A percentile compares a stretch with the other conserved stretches of the same genome.
These are phyloP conservation scores for Solanum clarkiae DNA, from an alignment of 257 asterid genomes.

Conservation along the genomic window DNA sequence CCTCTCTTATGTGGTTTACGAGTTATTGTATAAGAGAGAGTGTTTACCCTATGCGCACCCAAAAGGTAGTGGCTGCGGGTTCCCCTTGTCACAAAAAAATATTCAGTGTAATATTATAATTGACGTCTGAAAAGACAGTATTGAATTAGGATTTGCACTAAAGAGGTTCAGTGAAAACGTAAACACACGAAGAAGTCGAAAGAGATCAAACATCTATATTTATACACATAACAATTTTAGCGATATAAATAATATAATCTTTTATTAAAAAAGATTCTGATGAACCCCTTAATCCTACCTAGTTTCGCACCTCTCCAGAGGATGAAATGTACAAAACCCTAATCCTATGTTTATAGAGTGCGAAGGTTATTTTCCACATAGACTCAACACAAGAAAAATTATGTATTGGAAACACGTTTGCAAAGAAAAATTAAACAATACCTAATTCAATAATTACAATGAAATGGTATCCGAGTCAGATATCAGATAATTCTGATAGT, in stretches of 20 bases:
- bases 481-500: not conserved
- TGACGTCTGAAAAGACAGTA: not conserved
- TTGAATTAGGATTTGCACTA: not conserved
- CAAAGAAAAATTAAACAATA: too few relatives aligned
- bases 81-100: not conserved
- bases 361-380: not conserved
- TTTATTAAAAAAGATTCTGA: not conserved
- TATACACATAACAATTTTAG: not conserved
- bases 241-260: not conserved
- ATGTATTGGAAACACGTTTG: too few relatives aligned
- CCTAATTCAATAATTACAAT: too few relatives aligned
- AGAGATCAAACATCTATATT: not conserved
- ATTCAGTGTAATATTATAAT: not conserved
- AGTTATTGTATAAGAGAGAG: too few relatives aligned
- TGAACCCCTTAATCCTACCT: not conserved
- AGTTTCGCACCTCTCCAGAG: not conserved
- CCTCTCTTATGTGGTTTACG: too few relatives aligned
- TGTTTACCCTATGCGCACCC: too few relatives aligned
- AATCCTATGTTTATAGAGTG: not conserved
- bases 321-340: not conserved
- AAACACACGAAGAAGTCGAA: not conserved
- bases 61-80: too few relatives aligned
- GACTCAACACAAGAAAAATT: not conserved
- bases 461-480: not conserved
- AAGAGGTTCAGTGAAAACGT: not conserved